Conservation (phyloP, 2,329 filamentous ascomycete genomes). For the Talaromyces funiculosus region DNA sequence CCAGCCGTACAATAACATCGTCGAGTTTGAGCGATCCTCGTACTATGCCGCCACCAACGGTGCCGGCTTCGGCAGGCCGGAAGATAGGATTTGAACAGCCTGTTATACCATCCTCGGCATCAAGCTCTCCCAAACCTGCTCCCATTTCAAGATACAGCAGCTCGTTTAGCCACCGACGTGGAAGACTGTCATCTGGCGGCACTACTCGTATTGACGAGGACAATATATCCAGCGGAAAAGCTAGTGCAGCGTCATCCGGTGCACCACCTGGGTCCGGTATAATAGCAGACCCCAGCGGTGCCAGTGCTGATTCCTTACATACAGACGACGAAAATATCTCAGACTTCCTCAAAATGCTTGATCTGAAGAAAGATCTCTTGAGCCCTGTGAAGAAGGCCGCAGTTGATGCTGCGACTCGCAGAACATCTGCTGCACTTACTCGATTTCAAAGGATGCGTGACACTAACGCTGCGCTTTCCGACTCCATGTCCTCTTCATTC, state of each 20-base stretch:
- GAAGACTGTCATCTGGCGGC: constrained; percentile 69
- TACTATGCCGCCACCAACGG: constrained; percentile 34
- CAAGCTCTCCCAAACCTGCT: constrained; percentile 71
- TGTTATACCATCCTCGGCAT: constrained; percentile 58
- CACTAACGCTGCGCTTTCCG: constrained; percentile 79
- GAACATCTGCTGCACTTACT: constrained; percentile 71
- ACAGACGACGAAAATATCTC: constrained; percentile 91
- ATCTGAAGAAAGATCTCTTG: constrained; percentile 81
- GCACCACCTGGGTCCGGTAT: constrained; percentile 70
- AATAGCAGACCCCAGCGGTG: constrained; percentile 63
- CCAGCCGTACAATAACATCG: constrained; percentile 35
- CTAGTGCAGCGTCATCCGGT: constrained; percentile 46
- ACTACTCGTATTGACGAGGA: constrained; percentile 53
- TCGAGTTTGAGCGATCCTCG: constrained; percentile 35
- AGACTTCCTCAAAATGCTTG: constrained; percentile 83
- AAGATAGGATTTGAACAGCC: constrained; percentile 47
- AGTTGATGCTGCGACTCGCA: constrained; percentile 64
- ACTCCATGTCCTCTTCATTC: constrained; percentile 87
- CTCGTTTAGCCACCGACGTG: constrained; percentile 82
- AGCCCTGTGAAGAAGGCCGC: constrained; percentile 52
- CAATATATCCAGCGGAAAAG: constrained; percentile 53
- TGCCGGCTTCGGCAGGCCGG: constrained; percentile 33
- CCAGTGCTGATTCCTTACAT: constrained; percentile 59
- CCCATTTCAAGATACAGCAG: constrained; percentile 84
- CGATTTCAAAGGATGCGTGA: constrained; percentile 87